Base-by-base conservation (phyloP, 768 basidiomycete species). In the Psilocybe cyanescens region DNA sequence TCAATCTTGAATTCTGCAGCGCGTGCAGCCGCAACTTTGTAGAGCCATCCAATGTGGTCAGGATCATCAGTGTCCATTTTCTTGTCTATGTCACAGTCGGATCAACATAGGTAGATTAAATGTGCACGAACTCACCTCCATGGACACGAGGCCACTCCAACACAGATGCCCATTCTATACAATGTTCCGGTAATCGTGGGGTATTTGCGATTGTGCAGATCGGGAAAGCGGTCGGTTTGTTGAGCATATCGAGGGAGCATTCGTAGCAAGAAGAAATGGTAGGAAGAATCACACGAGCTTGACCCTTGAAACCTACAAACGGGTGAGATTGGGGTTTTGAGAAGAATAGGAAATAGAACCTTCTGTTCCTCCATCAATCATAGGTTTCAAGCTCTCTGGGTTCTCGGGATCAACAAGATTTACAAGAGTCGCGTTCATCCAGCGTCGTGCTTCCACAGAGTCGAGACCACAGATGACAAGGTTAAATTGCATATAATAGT, bases 171-270 rank as follows among this genome's bases (percentile, higher is more conserved):
- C 97, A 99, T 76, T 99, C 97, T 68, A 99, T 98, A 71, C 97
- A 99, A 70, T 99, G 97, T 70, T 99, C 97, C 1, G 97, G 97
- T 24, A 98, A 82, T 59, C 97, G 92, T 29, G 97, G 97, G 0
- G 97, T 99, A 72, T 99, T 99, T 60, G 97, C 97, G 66, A 99
- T 99, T 5, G 97, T 99, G 72, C 97, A 99, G 58, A 99, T 98
- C 2, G 97, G 97, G 74, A 96, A 99, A 11, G 90, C 91, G 44
- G 95, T 97, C 1, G 90, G 96, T 64, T 98, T 98, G 76, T 97
- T 98, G 55, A 98, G 85, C 93, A 98, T 98, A 72, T 98, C 95
- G 51, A 99, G 88, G 2, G 94, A 94, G 73, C 97, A 99, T 74
- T 99, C 97, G 69, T 99, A 99, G 73, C 97, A 99, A 7, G 96